Evolutionary conservation across 257 asterid species (phyloP).

Genomic region (Nicotiana otophora): DNA sequence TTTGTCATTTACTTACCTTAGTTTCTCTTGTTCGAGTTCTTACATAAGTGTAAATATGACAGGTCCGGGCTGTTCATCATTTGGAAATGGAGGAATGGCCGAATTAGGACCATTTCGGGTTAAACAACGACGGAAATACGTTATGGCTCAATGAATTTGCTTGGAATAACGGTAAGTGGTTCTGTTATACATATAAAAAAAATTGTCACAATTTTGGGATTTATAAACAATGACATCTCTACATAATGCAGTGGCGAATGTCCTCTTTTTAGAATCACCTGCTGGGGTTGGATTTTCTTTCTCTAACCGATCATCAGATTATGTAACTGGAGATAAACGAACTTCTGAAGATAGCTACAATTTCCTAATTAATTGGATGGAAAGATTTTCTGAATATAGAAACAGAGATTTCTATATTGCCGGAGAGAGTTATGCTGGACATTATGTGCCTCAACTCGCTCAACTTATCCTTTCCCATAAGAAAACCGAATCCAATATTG

Average conservation of each 20-base stretch:
- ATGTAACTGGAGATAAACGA: constrained; percentile 37
- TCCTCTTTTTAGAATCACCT: constrained; percentile 64
- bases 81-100: constrained; percentile 63
- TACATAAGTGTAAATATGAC: neutral
- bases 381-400: constrained; percentile 64
- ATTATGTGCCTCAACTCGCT: constrained; percentile 71
- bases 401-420: constrained; percentile 46
- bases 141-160: constrained; percentile 43
- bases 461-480: constrained; percentile 41
- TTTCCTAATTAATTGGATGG: constrained; percentile 60
- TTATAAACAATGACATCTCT: neutral
- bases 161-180: constrained; percentile 50
- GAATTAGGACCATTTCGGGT: constrained; percentile 69
- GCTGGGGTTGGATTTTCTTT: constrained; percentile 81
- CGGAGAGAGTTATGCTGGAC: constrained; percentile 75
- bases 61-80: constrained; percentile 84
- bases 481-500: constrained; percentile 41
- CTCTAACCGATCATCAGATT: constrained; percentile 56
- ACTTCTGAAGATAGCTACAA: constrained; percentile 54
- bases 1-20: neutral
- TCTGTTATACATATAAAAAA: too few relatives aligned
- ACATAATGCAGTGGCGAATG: constrained; percentile 54
- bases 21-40: neutral
- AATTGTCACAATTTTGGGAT: neutral
- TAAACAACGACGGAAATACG: constrained; percentile 49